Evolutionary conservation across 768 basidiomycete genomes (phyloP).

Genomic region (Serendipita sp.): DNA sequence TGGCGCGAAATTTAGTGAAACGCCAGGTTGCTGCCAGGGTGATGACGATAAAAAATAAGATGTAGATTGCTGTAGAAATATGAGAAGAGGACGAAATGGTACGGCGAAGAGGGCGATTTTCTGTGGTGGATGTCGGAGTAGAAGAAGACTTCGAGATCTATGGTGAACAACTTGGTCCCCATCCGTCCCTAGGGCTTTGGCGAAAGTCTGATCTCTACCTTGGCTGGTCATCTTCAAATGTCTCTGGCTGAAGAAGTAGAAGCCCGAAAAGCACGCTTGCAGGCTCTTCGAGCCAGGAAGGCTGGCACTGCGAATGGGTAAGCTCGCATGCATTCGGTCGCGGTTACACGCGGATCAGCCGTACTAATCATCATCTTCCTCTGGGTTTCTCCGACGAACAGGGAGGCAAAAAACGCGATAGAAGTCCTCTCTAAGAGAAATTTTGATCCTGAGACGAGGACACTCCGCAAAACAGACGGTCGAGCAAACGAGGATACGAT

Average conservation of each 20-base stretch:
- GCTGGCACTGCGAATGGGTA: constrained; percentile 36
- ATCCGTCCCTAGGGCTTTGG: no score
- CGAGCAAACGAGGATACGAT: constrained; percentile 61
- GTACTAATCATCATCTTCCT: background rate
- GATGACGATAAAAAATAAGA: no score
- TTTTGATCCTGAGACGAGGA: constrained; percentile 80
- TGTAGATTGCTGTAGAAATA: no score
- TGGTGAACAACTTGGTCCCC: no score
- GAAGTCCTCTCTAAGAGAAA: constrained; percentile 36
- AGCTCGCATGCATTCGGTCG: constrained; percentile 17
- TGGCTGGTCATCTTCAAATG: constrained; percentile 18
- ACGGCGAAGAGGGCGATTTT: no score
- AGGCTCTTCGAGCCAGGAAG: constrained; percentile 61
- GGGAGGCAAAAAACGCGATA: background rate
- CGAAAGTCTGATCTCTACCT: no score
- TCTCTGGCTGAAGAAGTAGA: constrained; percentile 67
- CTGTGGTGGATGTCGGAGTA: no score
- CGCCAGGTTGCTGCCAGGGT: no score
- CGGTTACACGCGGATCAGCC: background rate
- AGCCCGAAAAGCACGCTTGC: constrained; percentile 60
- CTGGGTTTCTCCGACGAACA: background rate
- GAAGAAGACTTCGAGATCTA: no score
- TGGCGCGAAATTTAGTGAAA: no score
- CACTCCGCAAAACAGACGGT: constrained; percentile 44
- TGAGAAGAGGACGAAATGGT: no score